These are phyloP conservation scores for Helicocarpus griseus DNA, from an alignment of 2,329 filamentous ascomycete species.

Conservation along the genomic window DNA sequence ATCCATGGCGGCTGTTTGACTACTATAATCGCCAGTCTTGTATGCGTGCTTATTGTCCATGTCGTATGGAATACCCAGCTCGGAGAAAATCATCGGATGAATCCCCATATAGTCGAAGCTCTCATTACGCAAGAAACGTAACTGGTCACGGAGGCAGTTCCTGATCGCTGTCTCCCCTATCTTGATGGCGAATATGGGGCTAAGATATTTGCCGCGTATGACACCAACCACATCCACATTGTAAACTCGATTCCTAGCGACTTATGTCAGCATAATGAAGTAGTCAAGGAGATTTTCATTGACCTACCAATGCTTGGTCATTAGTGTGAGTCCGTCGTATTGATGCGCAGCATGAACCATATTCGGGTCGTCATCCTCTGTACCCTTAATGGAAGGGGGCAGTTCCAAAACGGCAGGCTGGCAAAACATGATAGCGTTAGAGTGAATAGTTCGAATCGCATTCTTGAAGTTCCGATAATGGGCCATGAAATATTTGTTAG, in stretches of 20 bases:
- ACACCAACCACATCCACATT: constrained; percentile 94
- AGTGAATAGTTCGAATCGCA: constrained; percentile 65
- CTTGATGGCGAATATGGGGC: constrained; percentile 84
- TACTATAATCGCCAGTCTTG: constrained; percentile 88
- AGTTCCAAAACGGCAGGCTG: constrained; percentile 89
- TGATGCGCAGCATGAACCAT: constrained; percentile 93
- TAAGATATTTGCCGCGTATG: constrained; percentile 76
- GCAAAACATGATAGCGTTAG: constrained; percentile 76
- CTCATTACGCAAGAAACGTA: constrained; percentile 73
- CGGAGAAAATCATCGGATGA: constrained; percentile 81
- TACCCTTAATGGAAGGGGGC: constrained; percentile 78
- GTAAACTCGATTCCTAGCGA: constrained; percentile 69
- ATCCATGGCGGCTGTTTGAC: constrained; percentile 84
- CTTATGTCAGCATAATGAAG: constrained; percentile 5
- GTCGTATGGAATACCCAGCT: constrained; percentile 96
- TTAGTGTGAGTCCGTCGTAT: constrained; percentile 90
- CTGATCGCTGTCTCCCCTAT: constrained; percentile 88
- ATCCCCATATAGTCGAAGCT: constrained; percentile 80
- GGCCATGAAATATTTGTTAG: constrained; percentile 82
- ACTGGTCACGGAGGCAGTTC: constrained; percentile 83
- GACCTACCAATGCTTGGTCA: constrained; percentile 84
- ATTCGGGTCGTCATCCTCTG: constrained; percentile 74
- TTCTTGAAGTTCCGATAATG: constrained; percentile 70
- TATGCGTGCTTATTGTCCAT: constrained; percentile 98
- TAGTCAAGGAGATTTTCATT: constrained; percentile 13